Base-by-base conservation (phyloP, 257 asterid genomes). In the Perilla frutescens region DNA sequence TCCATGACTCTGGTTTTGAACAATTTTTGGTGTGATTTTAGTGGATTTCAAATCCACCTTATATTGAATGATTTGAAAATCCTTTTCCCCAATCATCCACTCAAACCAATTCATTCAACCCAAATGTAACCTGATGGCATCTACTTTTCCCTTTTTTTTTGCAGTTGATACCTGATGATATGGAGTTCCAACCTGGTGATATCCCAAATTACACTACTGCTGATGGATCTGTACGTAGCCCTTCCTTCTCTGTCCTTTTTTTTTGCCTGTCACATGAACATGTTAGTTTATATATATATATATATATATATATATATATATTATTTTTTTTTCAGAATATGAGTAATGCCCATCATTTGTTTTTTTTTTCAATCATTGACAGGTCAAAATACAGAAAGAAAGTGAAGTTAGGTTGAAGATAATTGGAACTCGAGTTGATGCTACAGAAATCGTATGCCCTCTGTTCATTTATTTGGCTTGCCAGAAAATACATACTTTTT, bases 181-280 rank as follows among this genome's bases (percentile, higher is more conserved):
- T 93, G 98, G 97, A 93, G 87, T 93, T 93, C 73, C 98, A 93
- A 68, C 77, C 96, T 40, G 97, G 98, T 66, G 97, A 93, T 62
- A 82, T 88, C 80, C 96, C 98, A 15, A 89, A 89, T 77, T 93
- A 91, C 80, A 93, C 98, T n/a, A 93, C 98, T 26, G 89, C 97
- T 9, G 96, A 91, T 75, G 96, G 96, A 76, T 86, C 90, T 58
- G 85, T 81, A 66, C 8, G 86, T 74, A 20, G 32, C 20, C 62
- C 31, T 43, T 32, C 26, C 53, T 39, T 57, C 61, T 66, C 12
- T 20, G 6, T 32, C 44, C 26, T 20, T 20, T 20, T 20, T 20
- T 14, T 70, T 48, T 40, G 36, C 39, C 43, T 70, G 20, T 66
- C 13, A 62, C 44, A 43, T 36, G 45, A 83, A 73, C 8, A 6